Evolutionary conservation across 179 eudicot genomes (phyloP), one percentile per base, ranked within the genome.

Genomic region (Spergularia azorica): DNA sequence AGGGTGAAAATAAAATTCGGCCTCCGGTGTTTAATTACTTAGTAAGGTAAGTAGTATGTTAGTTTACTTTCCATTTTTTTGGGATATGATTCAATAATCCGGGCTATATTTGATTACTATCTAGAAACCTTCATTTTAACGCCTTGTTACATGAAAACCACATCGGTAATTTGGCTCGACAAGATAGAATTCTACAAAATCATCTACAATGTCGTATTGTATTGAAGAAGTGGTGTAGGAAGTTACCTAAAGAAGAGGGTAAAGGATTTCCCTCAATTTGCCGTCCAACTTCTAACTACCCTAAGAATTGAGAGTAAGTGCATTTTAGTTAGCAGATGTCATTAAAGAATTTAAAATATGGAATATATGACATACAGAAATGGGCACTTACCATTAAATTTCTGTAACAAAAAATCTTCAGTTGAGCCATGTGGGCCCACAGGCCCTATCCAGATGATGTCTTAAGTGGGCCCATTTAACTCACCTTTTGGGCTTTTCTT

Each of bases 231-330:
- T 38, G 1, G 52, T 54, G 57, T 10, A 11, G 11, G 16, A 9
- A 59, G 20, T 59, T 46, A n/a, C 51, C 65, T 50, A 38, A 21
- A 46, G n/a, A 39, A 32, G 73, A 58, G 69, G 73, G 73, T 64
- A 26, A 26, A 26, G 48, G 72, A 6, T 41, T 58, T 73, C 12
- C 54, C 38, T 60, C 59, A 61, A 63, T 46, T 79, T 60, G 55
- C 16, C 16, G 10, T n/a, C 50, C 82, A 79, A 79, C 82, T 60
- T 16, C 78, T 67, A 79, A 79, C 82, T 41, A 60, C 77, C 74
- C 50, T 43, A 58, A 68, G 39, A 74, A 67, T 79, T 68, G 73
- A 79, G 16, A 36, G 72, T 62, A 10, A 78, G 63, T 78, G 77
- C 18, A 73, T 36, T 32, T 61, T 57, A 64, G 76, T 72, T 60